Evolutionary conservation across 2,329 filamentous ascomycete species (phyloP).

Genomic region (Penicillium sp.): DNA sequence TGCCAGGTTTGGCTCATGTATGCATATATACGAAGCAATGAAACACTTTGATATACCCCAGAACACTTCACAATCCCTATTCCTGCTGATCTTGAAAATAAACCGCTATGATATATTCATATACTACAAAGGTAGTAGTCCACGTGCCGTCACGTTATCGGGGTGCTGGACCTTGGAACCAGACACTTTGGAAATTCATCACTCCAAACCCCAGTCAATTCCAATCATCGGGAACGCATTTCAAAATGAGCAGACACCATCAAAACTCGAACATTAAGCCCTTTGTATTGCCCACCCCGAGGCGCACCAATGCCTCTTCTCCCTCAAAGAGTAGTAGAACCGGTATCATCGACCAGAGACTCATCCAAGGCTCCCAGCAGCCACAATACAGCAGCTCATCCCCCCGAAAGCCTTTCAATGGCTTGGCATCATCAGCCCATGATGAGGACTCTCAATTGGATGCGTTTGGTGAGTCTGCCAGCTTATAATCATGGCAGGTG

Average conservation of each 20-base stretch:
- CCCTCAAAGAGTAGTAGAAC: conserved; percentile 8
- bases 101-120: too few species aligned
- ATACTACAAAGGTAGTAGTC: background rate
- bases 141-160: conserved; percentile 12
- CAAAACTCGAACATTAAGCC: conserved; percentile 5
- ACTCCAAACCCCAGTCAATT: background rate
- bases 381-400: conserved; percentile 4
- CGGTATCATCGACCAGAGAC: conserved; percentile 21
- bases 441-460: conserved; percentile 42
- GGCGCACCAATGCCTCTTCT: conserved; percentile 10
- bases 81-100: background rate
- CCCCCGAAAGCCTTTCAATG: background rate
- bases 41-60: conserved; percentile 14
- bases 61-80: background rate
- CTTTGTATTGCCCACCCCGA: conserved; percentile 8
- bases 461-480: conserved; percentile 46
- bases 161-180: background rate
- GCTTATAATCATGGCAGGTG: background rate
- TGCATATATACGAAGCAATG: conserved; percentile 29
- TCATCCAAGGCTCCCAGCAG: conserved; percentile 24
- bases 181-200: background rate
- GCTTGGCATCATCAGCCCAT: background rate
- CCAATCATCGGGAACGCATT: background rate
- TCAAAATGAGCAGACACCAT: conserved; percentile 19
- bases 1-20: conserved; percentile 19